Conservation (phyloP, 169 alveolate genomes). For the Plasmodium vivax region DNA sequence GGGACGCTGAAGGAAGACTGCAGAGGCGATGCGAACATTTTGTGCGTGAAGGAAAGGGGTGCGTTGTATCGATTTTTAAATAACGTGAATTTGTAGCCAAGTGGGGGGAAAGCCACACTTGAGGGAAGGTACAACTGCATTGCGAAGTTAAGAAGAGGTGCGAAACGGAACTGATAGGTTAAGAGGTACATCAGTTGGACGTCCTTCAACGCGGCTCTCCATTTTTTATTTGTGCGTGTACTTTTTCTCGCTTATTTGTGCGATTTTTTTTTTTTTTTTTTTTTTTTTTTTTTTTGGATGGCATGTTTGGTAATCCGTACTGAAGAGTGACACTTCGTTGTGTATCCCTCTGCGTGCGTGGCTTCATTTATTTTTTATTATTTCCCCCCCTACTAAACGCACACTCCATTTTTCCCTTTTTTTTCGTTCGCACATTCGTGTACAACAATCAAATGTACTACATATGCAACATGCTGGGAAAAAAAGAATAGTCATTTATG, state of each 20-base stretch:
- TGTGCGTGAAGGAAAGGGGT: conserved; percentile 28
- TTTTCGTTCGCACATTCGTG: not conserved
- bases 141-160: not conserved
- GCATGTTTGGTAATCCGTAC: not conserved
- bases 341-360: not conserved
- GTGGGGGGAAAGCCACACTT: not conserved
- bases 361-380: not conserved
- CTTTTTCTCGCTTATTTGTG: not conserved
- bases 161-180: not conserved
- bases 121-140: not conserved
- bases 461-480: not conserved
- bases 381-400: not conserved
- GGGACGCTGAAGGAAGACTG: conserved; percentile 9
- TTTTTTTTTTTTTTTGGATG: not conserved
- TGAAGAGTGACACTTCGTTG: not conserved
- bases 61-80: conserved; percentile 30
- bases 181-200: not conserved
- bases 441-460: not conserved
- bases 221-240: not conserved
- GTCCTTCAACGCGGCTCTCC: not conserved
- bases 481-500: not conserved
- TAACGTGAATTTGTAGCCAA: conserved; percentile 20
- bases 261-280: not conserved
- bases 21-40: conserved; percentile 8
- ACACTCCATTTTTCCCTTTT: not conserved